Evolutionary conservation across 306 rosid genomes (phyloP).

Genomic region (Begonia peltatifolia): DNA sequence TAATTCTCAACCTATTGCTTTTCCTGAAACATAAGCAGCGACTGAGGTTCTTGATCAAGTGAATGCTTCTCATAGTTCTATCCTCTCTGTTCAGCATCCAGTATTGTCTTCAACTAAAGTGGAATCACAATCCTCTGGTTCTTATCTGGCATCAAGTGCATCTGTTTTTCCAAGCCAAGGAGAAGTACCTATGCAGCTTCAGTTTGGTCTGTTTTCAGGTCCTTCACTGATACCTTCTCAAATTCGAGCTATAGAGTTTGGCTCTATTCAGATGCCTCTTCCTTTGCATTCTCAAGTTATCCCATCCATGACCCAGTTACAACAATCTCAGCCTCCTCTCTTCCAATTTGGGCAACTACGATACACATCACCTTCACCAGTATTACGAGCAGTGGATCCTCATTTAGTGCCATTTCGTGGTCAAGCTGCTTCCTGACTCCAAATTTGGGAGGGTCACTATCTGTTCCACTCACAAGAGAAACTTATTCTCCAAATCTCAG

Average conservation of each 20-base stretch:
- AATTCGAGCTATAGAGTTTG: slow-evolving; percentile 84
- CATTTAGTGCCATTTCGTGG: slow-evolving; percentile 59
- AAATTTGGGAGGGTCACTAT: slow-evolving; percentile 35
- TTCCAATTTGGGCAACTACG: slow-evolving; percentile 96
- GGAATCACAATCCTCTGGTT: slow-evolving; percentile 33
- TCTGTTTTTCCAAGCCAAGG: slow-evolving; percentile 45
- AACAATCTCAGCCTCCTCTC: slow-evolving; percentile 47
- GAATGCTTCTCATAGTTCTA: slow-evolving; percentile 35
- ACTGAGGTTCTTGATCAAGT: slow-evolving; percentile 31
- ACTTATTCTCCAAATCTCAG: slow-evolving; percentile 22
- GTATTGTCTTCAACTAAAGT: slow-evolving; percentile 25
- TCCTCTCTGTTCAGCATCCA: slow-evolving; percentile 24
- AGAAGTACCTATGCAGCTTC: slow-evolving; percentile 76
- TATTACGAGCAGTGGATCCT: slow-evolving; percentile 61
- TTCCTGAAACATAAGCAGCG: slow-evolving; percentile 17
- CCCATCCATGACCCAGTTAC: slow-evolving; percentile 59
- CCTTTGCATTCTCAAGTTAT: slow-evolving; percentile 77
- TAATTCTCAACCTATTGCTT: slow-evolving; percentile 27
- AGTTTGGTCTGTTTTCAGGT: slow-evolving; percentile 93
- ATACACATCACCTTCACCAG: slow-evolving; percentile 59
- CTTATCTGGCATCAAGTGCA: slow-evolving; percentile 25
- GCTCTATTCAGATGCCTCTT: slow-evolving; percentile 98
- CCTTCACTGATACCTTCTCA: slow-evolving; percentile 96
- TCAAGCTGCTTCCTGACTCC: slow-evolving; percentile 40
- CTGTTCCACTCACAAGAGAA: slow-evolving; percentile 43